phyloP scores from a whole-genome alignment of 352 stramenopile genomes.

The Phytophthora vignae region DNA sequence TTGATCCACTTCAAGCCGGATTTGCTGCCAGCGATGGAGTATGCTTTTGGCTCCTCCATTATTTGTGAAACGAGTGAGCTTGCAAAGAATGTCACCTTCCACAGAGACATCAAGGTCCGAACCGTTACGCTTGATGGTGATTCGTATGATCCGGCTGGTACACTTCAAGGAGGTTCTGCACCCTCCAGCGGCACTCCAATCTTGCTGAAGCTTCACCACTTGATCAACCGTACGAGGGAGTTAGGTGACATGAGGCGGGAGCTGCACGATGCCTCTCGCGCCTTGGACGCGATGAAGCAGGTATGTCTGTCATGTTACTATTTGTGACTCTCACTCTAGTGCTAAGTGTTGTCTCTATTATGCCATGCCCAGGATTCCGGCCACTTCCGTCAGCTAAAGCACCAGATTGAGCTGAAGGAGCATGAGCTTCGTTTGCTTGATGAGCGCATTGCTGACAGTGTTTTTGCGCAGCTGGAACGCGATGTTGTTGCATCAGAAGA shows the following conservation, averaged over 20 bases:
- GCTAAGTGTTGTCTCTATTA: neutral
- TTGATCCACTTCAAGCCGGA: constrained; percentile 97
- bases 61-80: constrained; percentile 97
- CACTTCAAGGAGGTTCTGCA: constrained; percentile 93
- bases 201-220: constrained; percentile 81
- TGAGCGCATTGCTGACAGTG: constrained; percentile 82
- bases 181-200: constrained; percentile 79
- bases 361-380: constrained; percentile 59
- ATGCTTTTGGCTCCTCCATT: constrained; percentile 98
- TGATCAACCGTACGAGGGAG: constrained; percentile 76
- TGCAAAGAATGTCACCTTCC: constrained; percentile 88
- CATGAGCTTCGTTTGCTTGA: constrained; percentile 83
- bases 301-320: constrained; percentile 30
- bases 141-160: constrained; percentile 98
- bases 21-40: constrained; percentile 96
- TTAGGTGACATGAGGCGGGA: constrained; percentile 76
- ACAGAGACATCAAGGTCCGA: constrained; percentile 94
- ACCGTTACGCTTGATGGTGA: constrained; percentile 99
- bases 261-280: constrained; percentile 64
- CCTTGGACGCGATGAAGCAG: constrained; percentile 77
- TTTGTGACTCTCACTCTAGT: neutral
- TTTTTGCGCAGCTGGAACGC: constrained; percentile 80
- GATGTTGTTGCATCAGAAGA: constrained; percentile 73
- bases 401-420: constrained; percentile 87
- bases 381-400: constrained; percentile 74